Evolutionary conservation across 306 rosid genomes (phyloP).

Genomic region (Lithocarpus polystachyus): DNA sequence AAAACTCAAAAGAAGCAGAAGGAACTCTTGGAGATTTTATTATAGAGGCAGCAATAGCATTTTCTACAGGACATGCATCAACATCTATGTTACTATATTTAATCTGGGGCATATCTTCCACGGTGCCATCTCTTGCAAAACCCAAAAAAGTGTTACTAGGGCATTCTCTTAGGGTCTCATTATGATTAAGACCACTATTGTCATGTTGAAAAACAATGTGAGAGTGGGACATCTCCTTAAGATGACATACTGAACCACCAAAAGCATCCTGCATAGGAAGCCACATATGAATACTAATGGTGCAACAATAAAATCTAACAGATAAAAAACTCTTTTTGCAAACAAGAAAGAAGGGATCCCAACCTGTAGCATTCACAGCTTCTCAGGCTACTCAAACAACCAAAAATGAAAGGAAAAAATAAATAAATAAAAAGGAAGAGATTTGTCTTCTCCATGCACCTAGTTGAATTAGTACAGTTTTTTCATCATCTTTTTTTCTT

Average conservation of each 20-base stretch:
- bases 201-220: constrained; percentile 3
- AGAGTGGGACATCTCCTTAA: constrained; percentile 14
- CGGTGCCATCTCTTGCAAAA: constrained; percentile 6
- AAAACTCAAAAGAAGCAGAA: constrained; percentile 51
- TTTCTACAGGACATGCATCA: constrained; percentile 25
- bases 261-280: constrained; percentile 14
- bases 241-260: constrained; percentile 14
- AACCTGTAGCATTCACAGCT: not conserved
- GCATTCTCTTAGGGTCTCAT: constrained; percentile 20
- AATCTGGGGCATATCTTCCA: constrained; percentile 15
- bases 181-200: not conserved
- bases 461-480: not conserved
- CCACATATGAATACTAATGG: not conserved
- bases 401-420: not conserved
- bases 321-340: not conserved
- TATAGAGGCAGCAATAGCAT: constrained; percentile 34
- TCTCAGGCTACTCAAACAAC: not conserved
- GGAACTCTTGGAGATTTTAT: constrained; percentile 33
- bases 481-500: not conserved
- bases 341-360: not conserved
- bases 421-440: not conserved
- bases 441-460: not conserved
- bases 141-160: constrained; percentile 4
- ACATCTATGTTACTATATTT: constrained; percentile 23
- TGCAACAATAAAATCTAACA: not conserved